Evolutionary conservation across 441 rosid species (phyloP), one percentile per base, ranked within the genome.

Genomic region (Euphorbia corollata): DNA sequence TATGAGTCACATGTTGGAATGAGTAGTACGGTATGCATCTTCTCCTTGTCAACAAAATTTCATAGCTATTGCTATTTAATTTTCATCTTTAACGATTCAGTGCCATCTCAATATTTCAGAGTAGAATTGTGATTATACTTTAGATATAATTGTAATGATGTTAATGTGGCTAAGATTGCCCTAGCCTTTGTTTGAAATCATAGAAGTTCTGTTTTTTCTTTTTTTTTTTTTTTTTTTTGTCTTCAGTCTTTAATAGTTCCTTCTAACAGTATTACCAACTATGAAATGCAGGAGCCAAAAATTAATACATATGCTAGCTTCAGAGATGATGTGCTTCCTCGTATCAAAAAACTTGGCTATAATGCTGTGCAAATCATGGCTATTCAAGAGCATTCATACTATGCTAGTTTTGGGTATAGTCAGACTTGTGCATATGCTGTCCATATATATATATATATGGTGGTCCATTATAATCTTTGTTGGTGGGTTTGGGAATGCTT

Each of bases 311-410:
- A 91, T 76, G 87, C 85, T 70, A 89, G 84, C 80, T 94, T 94
- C 73, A 89, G 97, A 84, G 99, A 94, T 78, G 89, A 94, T 61
- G 86, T 94, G 77, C 96, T 94, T 80, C 99, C 99, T 54, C 97
- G 97, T 59, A 86, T 94, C 74, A 94, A 94, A 83, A 85, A 58
- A 74, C 91, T 94, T 65, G 99, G 97, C 63, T 94, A 94, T 68
- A 94, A 94, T 85, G 92, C 93, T 50, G 96, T 94, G 69, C 99
- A 94, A 83, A 82, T 94, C 72, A 94, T 94, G 99, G 99, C 99
- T 61, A 86, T 94, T 78, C 99, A 94, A 79, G 99, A 94, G 77
- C 99, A 94, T 74, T 87, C 99, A 30, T 91, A 94, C 76, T 94
- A 94, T 75, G 97, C 91, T 69, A 94, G 99, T 83, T 94, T 94